A percentile compares a stretch with the other conserved stretches of the same genome.
phyloP scores from a whole-genome alignment of 2,329 filamentous ascomycete species.

The Furcasterigmium sp. region DNA sequence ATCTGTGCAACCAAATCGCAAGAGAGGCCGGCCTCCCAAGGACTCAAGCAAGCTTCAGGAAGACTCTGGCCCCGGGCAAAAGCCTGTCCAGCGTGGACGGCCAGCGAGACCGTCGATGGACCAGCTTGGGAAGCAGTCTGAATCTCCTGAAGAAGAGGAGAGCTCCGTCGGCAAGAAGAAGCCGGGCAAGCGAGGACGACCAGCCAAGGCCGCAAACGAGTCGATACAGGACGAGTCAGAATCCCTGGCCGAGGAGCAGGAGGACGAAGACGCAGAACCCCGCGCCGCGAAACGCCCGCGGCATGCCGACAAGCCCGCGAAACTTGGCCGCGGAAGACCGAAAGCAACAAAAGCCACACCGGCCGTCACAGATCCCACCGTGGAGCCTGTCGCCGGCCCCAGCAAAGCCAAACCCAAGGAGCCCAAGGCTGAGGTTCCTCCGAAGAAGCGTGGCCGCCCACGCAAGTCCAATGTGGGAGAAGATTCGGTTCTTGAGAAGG shows the following conservation, averaged over 20 bases:
- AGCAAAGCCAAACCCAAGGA: slow-evolving; percentile 14
- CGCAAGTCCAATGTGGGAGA: slow-evolving; percentile 39
- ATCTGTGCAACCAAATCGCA: not conserved
- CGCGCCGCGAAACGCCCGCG: slow-evolving; percentile 14
- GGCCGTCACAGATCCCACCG: not conserved
- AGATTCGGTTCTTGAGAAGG: slow-evolving; percentile 35
- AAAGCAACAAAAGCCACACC: slow-evolving; percentile 11
- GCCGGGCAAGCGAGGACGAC: slow-evolving; percentile 9
- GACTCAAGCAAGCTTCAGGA: not conserved
- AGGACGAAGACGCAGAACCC: slow-evolving; percentile 5
- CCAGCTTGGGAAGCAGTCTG: not conserved
- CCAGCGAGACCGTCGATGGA: slow-evolving; percentile 4
- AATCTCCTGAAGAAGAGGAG: not conserved
- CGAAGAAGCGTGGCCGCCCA: slow-evolving; percentile 23
- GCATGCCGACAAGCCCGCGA: slow-evolving; percentile 7
- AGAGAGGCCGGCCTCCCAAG: not conserved
- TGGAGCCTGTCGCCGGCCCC: not conserved
- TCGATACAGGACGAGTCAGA: slow-evolving; percentile 1
- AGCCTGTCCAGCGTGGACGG: not conserved
- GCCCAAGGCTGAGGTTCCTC: slow-evolving; percentile 12
- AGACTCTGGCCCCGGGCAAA: not conserved
- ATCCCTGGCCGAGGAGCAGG: not conserved
- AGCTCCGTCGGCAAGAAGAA: not conserved
- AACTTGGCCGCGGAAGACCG: slow-evolving; percentile 3
- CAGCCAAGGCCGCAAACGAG: slow-evolving; percentile 6